phyloP scores from a whole-genome alignment of 495 filamentous ascomycete genomes.

The Aspergillus nidulans region DNA sequence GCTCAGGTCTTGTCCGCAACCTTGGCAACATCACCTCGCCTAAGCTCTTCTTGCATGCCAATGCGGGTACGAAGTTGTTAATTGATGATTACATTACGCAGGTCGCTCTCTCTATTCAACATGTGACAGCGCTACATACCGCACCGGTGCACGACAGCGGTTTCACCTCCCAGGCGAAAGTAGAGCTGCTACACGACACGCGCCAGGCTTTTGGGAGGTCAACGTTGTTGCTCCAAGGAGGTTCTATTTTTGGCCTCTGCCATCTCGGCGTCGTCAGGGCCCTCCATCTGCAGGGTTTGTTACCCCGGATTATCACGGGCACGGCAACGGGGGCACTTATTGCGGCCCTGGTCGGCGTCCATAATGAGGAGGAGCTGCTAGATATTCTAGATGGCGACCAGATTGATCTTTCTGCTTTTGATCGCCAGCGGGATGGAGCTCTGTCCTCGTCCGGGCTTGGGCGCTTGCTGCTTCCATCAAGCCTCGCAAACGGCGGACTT shows the following conservation, averaged over 20 bases:
- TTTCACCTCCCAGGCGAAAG: constrained; percentile 77
- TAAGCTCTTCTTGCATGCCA: constrained; percentile 79
- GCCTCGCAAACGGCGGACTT: constrained; percentile 37
- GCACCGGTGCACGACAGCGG: constrained; percentile 48
- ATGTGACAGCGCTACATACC: constrained; percentile 70
- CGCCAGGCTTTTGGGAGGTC: constrained; percentile 85
- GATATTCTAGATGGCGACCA: constrained; percentile 69
- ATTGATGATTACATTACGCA: constrained; percentile 90
- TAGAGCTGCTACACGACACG: constrained; percentile 85
- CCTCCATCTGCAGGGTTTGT: constrained; percentile 72
- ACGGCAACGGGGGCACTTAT: constrained; percentile 89
- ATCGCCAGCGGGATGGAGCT: constrained; percentile 25
- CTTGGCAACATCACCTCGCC: constrained; percentile 83
- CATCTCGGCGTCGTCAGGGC: constrained; percentile 91
- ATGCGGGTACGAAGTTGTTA: constrained; percentile 82
- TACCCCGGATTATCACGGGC: constrained; percentile 88
- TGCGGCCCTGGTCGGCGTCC: constrained; percentile 82
- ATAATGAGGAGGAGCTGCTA: constrained; percentile 81
- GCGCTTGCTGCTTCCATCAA: constrained; percentile 18
- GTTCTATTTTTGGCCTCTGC: constrained; percentile 86
- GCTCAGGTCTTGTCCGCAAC: constrained; percentile 84
- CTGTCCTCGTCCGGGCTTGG: constrained; percentile 13
- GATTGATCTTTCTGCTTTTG: constrained; percentile 81
- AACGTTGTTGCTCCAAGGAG: constrained; percentile 83
- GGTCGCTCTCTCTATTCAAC: constrained; percentile 72